Evolutionary conservation across 108 stramenopile genomes (phyloP).

Genomic region (Aurantiochytrium sp.): DNA sequence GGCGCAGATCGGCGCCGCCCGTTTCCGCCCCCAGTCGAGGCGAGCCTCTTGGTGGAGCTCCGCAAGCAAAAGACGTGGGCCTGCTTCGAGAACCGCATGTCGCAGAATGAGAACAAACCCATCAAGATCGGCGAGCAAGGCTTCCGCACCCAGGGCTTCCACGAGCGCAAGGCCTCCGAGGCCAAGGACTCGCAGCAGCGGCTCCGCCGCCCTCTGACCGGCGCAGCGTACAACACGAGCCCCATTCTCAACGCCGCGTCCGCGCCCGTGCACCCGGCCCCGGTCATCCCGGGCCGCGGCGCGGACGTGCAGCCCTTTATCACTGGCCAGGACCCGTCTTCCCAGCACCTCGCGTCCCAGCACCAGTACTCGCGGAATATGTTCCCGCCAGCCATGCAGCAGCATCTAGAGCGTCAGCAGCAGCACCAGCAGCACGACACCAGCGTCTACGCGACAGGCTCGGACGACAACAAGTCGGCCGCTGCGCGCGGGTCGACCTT

Average conservation of each 20-base stretch:
- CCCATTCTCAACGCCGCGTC: neutral
- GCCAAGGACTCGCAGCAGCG: neutral
- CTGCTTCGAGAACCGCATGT: constrained; percentile 1
- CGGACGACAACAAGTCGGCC: neutral
- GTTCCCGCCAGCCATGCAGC: neutral
- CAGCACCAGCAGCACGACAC: neutral
- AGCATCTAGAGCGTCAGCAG: neutral
- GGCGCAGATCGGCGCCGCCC: constrained; percentile 7
- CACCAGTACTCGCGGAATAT: neutral
- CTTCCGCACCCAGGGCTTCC: neutral
- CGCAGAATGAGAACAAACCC: neutral
- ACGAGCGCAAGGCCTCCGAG: neutral
- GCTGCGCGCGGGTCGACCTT: too few species aligned
- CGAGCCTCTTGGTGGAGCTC: neutral
- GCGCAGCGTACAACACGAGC: neutral
- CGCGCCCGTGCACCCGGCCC: neutral
- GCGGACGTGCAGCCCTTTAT: neutral
- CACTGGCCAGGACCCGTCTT: neutral
- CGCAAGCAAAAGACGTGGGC: constrained; percentile 16
- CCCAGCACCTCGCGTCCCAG: neutral
- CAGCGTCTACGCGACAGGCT: neutral
- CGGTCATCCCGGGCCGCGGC: neutral
- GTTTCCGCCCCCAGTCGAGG: constrained; percentile 10
- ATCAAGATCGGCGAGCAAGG: constrained; percentile 19
- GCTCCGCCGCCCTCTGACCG: neutral